Evolutionary conservation across 1,284 basidiomycete species (phyloP).

Genomic region (Rhodofomes roseus): DNA sequence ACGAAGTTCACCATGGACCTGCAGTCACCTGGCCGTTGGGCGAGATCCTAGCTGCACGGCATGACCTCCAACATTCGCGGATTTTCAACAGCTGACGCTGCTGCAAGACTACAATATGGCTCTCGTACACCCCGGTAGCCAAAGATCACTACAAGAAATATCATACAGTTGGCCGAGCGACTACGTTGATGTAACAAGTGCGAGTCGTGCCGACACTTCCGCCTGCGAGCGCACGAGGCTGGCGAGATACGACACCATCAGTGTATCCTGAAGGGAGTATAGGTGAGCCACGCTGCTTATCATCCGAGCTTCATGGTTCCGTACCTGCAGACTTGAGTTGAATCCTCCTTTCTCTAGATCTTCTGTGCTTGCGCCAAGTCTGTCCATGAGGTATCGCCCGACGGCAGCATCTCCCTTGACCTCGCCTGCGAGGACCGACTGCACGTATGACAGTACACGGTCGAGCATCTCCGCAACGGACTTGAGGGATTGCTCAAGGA

Average conservation of each 20-base stretch:
- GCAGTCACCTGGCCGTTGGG: conserved; percentile 94
- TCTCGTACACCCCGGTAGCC: not conserved
- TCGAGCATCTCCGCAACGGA: conserved; percentile 80
- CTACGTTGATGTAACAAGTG: conserved; percentile 52
- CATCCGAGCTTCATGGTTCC: conserved; percentile 11
- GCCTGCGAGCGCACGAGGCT: conserved; percentile 94
- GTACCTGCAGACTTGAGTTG: conserved; percentile 70
- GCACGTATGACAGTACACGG: conserved; percentile 84
- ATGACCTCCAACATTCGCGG: conserved; percentile 93
- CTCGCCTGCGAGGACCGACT: conserved; percentile 77
- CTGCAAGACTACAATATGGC: conserved; percentile 7
- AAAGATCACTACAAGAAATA: conserved; percentile 6
- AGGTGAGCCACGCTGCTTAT: not conserved
- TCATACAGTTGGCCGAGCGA: conserved; percentile 2
- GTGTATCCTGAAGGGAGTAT: conserved; percentile 63
- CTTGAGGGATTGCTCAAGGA: conserved; percentile 70
- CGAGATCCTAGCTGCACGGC: conserved; percentile 87
- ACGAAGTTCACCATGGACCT: conserved; percentile 46
- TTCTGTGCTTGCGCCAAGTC: conserved; percentile 67
- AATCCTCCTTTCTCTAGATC: conserved; percentile 73
- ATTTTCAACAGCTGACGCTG: conserved; percentile 86
- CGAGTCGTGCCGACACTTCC: conserved; percentile 88
- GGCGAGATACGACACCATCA: conserved; percentile 94
- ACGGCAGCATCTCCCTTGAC: conserved; percentile 83
- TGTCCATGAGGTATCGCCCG: conserved; percentile 91